phyloP scores from a whole-genome alignment of 1,284 basidiomycete species.

The Athelia sp. region DNA sequence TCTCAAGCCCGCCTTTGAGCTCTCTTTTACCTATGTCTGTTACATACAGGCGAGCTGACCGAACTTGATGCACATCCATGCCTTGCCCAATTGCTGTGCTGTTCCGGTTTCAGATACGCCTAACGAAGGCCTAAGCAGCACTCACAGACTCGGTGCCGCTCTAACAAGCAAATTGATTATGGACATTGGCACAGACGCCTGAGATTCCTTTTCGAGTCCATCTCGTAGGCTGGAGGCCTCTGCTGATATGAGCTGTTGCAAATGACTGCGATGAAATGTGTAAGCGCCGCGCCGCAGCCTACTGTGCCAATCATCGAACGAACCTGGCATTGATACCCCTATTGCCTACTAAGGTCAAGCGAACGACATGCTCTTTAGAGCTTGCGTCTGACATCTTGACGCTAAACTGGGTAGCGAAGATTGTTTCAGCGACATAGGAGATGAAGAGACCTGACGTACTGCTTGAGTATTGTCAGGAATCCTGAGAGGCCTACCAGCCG shows the following conservation, averaged over 20 bases:
- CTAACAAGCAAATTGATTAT: background rate
- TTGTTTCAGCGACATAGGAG: background rate
- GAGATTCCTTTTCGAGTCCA: background rate
- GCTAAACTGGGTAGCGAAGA: background rate
- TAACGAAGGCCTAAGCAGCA: background rate
- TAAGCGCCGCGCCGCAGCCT: no score
- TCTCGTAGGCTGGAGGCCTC: no score
- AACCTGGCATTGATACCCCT: background rate
- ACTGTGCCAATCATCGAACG: background rate
- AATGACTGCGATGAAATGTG: no score
- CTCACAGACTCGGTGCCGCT: background rate
- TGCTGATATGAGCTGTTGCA: no score
- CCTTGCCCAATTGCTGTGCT: background rate
- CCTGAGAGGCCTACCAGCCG: background rate
- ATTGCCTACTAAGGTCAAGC: background rate
- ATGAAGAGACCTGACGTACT: background rate
- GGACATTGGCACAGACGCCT: background rate
- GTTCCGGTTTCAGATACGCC: background rate
- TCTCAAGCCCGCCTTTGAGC: background rate
- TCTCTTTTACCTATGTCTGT: background rate
- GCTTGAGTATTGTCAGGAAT: background rate
- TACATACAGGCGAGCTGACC: background rate
- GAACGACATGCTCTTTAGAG: background rate
- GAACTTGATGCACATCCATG: conserved; percentile 1
- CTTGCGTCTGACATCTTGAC: background rate